A percentile compares a stretch with the other conserved stretches of the same genome.
Evolutionary conservation across 352 stramenopile genomes (phyloP).

Genomic region (Elongisporangium senticosum): DNA sequence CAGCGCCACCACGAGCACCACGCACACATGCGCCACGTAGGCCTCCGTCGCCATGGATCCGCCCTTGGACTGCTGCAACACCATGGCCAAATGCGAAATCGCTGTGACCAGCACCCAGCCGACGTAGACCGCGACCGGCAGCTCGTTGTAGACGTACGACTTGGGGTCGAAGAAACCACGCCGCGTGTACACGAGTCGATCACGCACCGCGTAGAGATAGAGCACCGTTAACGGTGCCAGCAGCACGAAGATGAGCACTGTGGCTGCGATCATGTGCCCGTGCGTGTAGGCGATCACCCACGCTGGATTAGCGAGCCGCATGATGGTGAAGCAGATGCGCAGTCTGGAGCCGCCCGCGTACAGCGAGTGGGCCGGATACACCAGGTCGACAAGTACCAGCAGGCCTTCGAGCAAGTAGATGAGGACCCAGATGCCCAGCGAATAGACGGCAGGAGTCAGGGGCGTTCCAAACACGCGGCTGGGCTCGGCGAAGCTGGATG

Average conservation of each 20-base stretch:
- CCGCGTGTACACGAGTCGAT: not conserved
- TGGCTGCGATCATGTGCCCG: slow-evolving; percentile 44
- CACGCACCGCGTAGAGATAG: slow-evolving; percentile 46
- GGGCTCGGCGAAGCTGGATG: slow-evolving; percentile 39
- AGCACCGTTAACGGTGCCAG: slow-evolving; percentile 12
- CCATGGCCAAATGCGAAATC: slow-evolving; percentile 36
- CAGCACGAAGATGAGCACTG: slow-evolving; percentile 46
- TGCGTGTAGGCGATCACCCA: slow-evolving; percentile 63
- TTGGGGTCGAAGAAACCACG: slow-evolving; percentile 17
- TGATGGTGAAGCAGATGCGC: slow-evolving; percentile 53
- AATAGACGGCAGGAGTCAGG: slow-evolving; percentile 37
- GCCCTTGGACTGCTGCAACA: slow-evolving; percentile 41
- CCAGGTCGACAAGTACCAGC: slow-evolving; percentile 60
- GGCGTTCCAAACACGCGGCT: slow-evolving; percentile 53
- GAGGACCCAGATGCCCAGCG: slow-evolving; percentile 47
- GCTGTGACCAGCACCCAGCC: slow-evolving; percentile 44
- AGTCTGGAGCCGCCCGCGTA: slow-evolving; percentile 66
- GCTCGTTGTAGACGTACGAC: slow-evolving; percentile 52
- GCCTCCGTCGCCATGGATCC: slow-evolving; percentile 39
- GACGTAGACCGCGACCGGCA: slow-evolving; percentile 52
- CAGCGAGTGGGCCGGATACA: slow-evolving; percentile 59
- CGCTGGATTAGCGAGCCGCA: slow-evolving; percentile 59
- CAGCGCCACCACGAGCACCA: slow-evolving; percentile 38
- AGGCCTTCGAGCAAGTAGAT: slow-evolving; percentile 56
- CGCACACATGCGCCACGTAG: slow-evolving; percentile 34